Evolutionary conservation across 2,329 filamentous ascomycete genomes (phyloP), one percentile per base, ranked within the genome.

Genomic region (Fusarium virguliforme): DNA sequence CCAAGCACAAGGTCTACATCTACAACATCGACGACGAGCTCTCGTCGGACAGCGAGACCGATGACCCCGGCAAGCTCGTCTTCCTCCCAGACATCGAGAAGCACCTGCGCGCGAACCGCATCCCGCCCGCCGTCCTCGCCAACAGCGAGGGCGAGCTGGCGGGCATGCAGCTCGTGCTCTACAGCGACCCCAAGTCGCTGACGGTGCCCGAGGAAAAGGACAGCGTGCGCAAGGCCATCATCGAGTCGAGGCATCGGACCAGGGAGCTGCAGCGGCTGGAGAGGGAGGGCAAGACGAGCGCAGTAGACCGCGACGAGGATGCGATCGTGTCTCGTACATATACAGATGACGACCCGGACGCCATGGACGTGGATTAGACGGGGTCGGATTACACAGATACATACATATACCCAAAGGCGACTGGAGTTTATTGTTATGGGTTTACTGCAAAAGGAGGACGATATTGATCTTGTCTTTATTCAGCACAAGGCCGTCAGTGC

Each of bases 21-120:
- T 91, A 95, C 84, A 91, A 97, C 81, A 86, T 99, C 9, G 94
- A 97, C 78, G 92, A 92, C 74, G 95, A 98, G 82, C 88, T 98
- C 34, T 91, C 91, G 13, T 84, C 83, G 8, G 82, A 81, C 66
- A 81, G 73, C 72, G 79, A 80, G 12, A 68, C 67, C 62, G 85
- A 87, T 67, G 85, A 88, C n/a, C 60, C 63, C 24, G 87, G 88
- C 72, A 87, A 85, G 72, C 87, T 97, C 51, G 86, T 95, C 77
- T 94, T 98, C 83, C 87, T 97, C 1, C 91, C 94, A 0, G 93
- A 97, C 78, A 92, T 98, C 60, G 92, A 95, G 78, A 94, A 92
- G 81, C 92, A 93, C 78, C 86, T 98, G 58, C 87, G 86, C 68
- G 86, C 88, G 64, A 91, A 91, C 67, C 93, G 94, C 57, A 90